A percentile compares a stretch with the other conserved stretches of the same genome.
These are phyloP conservation scores for Phytophthora boehmeriae DNA, from an alignment of 352 stramenopile species.

Conservation along the genomic window DNA sequence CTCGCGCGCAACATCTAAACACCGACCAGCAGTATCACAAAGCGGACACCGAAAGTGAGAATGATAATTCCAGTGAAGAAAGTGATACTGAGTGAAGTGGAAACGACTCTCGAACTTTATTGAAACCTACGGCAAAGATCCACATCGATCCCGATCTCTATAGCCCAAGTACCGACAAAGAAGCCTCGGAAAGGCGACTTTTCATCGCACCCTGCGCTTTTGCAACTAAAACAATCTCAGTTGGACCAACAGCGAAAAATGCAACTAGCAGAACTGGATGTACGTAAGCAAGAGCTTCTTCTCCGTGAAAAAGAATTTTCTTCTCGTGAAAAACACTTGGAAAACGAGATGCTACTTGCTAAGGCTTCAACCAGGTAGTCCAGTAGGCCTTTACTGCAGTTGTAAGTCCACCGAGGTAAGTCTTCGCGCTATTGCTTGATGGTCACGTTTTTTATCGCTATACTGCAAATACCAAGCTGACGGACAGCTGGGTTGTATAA, in stretches of 20 bases:
- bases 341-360: slow-evolving; percentile 5
- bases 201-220: slow-evolving; percentile 3
- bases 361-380: no score
- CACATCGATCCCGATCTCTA: neutral
- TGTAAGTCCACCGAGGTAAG: no score
- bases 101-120: neutral
- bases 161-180: neutral
- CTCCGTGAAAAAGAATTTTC: neutral
- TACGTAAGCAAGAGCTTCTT: neutral
- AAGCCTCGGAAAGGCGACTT: neutral
- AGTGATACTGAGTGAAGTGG: no score
- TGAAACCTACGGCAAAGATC: neutral
- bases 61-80: neutral
- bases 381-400: no score
- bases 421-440: no score
- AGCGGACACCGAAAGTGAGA: neutral
- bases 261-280: slow-evolving; percentile 1
- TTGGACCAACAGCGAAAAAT: neutral
- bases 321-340: slow-evolving; percentile 6
- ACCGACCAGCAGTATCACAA: neutral
- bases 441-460: no score
- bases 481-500: neutral
- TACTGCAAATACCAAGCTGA: no score
- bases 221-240: slow-evolving; percentile 6
- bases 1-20: neutral